These are phyloP conservation scores for Naganishia vishniacii DNA, from an alignment of 768 basidiomycete genomes.

Conservation along the genomic window DNA sequence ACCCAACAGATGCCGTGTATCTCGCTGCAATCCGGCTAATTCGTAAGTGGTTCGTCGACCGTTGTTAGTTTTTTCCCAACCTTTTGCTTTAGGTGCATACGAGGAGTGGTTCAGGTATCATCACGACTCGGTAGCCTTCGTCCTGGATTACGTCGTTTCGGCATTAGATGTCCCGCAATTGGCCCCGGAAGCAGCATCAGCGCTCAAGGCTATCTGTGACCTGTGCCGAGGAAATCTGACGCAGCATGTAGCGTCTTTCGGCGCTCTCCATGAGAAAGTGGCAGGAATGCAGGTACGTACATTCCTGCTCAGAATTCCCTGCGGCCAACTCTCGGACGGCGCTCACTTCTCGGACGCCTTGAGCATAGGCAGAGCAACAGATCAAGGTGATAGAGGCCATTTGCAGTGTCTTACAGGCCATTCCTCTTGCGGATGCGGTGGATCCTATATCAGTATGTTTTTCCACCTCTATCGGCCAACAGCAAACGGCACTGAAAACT, in stretches of 20 bases:
- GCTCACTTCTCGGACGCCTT: not conserved
- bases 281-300: slow-evolving; percentile 65
- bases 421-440: slow-evolving; percentile 72
- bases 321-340: no score
- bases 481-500: no score
- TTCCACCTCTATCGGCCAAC: no score
- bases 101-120: slow-evolving; percentile 50
- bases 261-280: slow-evolving; percentile 71
- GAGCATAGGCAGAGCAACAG: slow-evolving; percentile 56
- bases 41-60: no score
- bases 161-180: slow-evolving; percentile 48
- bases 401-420: slow-evolving; percentile 84
- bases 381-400: slow-evolving; percentile 87
- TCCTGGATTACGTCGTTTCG: slow-evolving; percentile 62
- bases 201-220: slow-evolving; percentile 81
- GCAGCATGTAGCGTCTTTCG: slow-evolving; percentile 76
- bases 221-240: slow-evolving; percentile 78
- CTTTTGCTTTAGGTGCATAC: slow-evolving; percentile 46
- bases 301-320: no score
- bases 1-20: slow-evolving; percentile 60
- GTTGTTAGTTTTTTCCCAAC: no score
- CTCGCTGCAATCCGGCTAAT: slow-evolving; percentile 69
- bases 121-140: slow-evolving; percentile 60
- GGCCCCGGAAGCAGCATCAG: slow-evolving; percentile 64
- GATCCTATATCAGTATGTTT: slow-evolving; percentile 64